Percentiles rank a stretch among this genome's conserved stretches.
phyloP scores from a whole-genome alignment of 2,329 filamentous ascomycete species.

The Microdochium nivale region DNA sequence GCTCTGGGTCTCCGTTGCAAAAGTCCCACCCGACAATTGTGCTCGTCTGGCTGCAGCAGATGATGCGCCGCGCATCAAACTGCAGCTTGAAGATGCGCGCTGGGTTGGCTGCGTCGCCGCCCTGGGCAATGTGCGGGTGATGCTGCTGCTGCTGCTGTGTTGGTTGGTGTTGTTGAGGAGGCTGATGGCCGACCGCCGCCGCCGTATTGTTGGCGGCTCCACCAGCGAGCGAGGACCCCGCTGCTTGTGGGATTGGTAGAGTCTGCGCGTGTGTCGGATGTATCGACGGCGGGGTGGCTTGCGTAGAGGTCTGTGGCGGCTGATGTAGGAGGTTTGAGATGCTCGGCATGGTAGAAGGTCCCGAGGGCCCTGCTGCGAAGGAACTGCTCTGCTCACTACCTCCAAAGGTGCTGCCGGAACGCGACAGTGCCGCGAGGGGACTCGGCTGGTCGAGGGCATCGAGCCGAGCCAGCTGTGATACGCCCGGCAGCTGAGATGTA shows the following conservation, averaged over 20 bases:
- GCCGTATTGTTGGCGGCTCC: slow-evolving; percentile 1
- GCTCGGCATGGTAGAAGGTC: background rate
- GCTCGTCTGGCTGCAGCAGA: slow-evolving; percentile 87
- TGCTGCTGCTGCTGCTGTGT: slow-evolving; percentile 14
- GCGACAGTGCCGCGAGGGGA: background rate
- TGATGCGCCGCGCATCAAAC: slow-evolving; percentile 86
- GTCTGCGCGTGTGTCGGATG: background rate
- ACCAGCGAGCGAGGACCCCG: background rate
- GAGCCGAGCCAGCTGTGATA: background rate
- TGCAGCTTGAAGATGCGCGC: slow-evolving; percentile 88
- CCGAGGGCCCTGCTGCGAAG: background rate
- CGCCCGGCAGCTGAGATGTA: background rate
- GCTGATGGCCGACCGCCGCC: slow-evolving; percentile 5
- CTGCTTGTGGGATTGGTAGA: background rate
- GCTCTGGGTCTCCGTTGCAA: slow-evolving; percentile 73
- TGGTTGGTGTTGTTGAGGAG: slow-evolving; percentile 4
- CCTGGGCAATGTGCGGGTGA: slow-evolving; percentile 35
- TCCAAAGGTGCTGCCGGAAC: background rate
- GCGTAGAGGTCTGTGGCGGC: background rate
- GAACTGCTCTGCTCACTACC: background rate
- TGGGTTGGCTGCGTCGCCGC: slow-evolving; percentile 32
- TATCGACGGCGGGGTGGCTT: background rate
- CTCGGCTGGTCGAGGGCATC: background rate
- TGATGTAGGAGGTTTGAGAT: background rate
- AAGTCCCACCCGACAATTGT: slow-evolving; percentile 98